Evolutionary conservation across 495 filamentous ascomycete genomes (phyloP).

Genomic region (Penicillium coffeae): DNA sequence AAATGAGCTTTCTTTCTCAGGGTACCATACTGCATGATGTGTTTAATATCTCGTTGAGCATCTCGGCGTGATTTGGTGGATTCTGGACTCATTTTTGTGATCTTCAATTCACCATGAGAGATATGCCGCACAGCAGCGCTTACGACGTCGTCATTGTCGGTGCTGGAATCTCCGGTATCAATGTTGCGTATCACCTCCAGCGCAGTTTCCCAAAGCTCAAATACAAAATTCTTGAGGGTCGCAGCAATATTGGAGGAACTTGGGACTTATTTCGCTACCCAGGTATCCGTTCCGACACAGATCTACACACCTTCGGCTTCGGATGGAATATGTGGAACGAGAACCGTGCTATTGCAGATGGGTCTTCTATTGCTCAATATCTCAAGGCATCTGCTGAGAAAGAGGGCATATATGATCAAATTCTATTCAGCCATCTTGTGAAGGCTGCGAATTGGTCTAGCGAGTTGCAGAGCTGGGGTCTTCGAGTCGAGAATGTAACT

Average conservation of each 20-base stretch:
- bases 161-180: conserved; percentile 74
- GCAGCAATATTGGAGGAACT: conserved; percentile 60
- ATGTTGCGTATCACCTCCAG: conserved; percentile 67
- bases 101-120: too few species aligned
- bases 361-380: conserved; percentile 57
- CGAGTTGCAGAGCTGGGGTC: conserved; percentile 55
- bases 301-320: conserved; percentile 66
- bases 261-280: conserved; percentile 73
- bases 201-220: conserved; percentile 47
- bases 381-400: conserved; percentile 54
- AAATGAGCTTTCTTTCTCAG: too few species aligned
- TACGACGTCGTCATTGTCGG: conserved; percentile 68
- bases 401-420: conserved; percentile 59
- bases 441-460: conserved; percentile 56
- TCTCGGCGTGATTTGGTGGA: too few species aligned
- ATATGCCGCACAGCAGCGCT: too few species aligned
- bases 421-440: conserved; percentile 58
- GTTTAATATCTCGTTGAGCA: too few species aligned
- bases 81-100: too few species aligned
- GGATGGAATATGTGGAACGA: conserved; percentile 63
- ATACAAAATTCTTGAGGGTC: conserved; percentile 62
- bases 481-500: conserved; percentile 50
- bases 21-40: too few species aligned
- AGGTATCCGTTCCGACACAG: conserved; percentile 63
- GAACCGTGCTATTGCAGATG: conserved; percentile 57